Evolutionary conservation across 2,329 filamentous ascomycete species (phyloP).

Genomic region (Colletotrichum plurivorum): DNA sequence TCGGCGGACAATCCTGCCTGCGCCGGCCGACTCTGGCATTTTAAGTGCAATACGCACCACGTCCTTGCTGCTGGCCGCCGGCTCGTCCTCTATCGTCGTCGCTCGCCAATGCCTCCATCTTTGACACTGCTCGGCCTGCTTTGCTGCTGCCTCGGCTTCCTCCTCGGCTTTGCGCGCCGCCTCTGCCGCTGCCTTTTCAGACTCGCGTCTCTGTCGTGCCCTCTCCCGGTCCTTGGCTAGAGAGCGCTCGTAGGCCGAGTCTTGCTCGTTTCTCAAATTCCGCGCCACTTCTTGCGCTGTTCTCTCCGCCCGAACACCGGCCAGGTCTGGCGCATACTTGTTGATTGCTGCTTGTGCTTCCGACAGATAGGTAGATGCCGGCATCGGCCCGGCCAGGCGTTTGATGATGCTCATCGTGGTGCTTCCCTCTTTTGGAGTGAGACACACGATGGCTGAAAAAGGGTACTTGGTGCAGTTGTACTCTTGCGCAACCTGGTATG

Average conservation of each 20-base stretch:
- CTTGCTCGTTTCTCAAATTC: slow-evolving; percentile 87
- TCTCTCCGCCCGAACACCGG: slow-evolving; percentile 80
- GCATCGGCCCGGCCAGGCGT: slow-evolving; percentile 80
- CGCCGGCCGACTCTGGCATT: slow-evolving; percentile 72
- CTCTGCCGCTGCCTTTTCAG: slow-evolving; percentile 78
- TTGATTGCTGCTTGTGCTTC: slow-evolving; percentile 82
- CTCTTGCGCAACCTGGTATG: slow-evolving; percentile 91
- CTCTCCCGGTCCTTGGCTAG: slow-evolving; percentile 90
- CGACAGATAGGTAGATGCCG: slow-evolving; percentile 78
- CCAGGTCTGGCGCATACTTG: slow-evolving; percentile 82
- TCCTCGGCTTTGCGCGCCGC: slow-evolving; percentile 74
- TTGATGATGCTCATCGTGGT: slow-evolving; percentile 93
- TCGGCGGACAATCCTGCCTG: slow-evolving; percentile 81
- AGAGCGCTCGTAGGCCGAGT: slow-evolving; percentile 93
- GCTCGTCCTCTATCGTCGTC: slow-evolving; percentile 77
- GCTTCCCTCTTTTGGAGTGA: slow-evolving; percentile 86
- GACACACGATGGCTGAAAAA: slow-evolving; percentile 87
- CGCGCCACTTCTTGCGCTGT: slow-evolving; percentile 86
- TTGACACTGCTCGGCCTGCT: slow-evolving; percentile 59
- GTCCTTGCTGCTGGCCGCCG: slow-evolving; percentile 72
- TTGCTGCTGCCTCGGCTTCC: slow-evolving; percentile 72
- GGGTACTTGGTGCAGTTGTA: slow-evolving; percentile 94
- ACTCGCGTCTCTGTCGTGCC: slow-evolving; percentile 81
- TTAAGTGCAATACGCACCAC: slow-evolving; percentile 80
- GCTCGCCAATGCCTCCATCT: slow-evolving; percentile 89